Percentiles rank a stretch among this genome's conserved stretches.
Conservation (phyloP, 2,329 filamentous ascomycete genomes). For the Herpotrichia juniperi region DNA sequence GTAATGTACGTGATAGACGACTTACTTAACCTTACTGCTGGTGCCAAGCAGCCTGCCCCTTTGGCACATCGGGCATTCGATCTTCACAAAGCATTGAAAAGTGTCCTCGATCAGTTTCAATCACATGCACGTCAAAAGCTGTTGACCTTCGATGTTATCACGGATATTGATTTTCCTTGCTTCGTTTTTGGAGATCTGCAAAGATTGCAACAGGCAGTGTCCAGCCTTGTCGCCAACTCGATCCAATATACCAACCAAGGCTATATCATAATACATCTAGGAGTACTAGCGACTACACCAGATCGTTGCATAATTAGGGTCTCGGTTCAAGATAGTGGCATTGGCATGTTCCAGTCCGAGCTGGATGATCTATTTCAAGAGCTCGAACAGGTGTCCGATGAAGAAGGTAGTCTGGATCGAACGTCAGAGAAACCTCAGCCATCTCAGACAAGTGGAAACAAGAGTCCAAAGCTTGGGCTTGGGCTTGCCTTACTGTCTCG, state of each 20-base stretch:
- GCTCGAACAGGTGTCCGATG: slow-evolving; percentile 10
- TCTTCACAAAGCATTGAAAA: slow-evolving; percentile 1
- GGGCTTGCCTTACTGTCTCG: slow-evolving; percentile 9
- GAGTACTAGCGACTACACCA: background rate
- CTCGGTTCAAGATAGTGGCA: slow-evolving; percentile 9
- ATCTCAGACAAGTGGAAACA: background rate
- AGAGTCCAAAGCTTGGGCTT: slow-evolving; percentile 1
- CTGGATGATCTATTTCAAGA: slow-evolving; percentile 13
- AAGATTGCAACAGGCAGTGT: slow-evolving; percentile 9
- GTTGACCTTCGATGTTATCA: slow-evolving; percentile 6
- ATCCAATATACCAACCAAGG: slow-evolving; percentile 4
- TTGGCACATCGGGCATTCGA: slow-evolving; percentile 3
- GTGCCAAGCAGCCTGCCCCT: background rate
- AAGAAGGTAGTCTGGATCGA: slow-evolving; percentile 1
- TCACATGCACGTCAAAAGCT: slow-evolving; percentile 5
- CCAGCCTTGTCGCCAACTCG: slow-evolving; percentile 7
- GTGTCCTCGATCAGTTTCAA: slow-evolving; percentile 2
- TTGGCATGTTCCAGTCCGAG: slow-evolving; percentile 9
- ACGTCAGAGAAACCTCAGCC: background rate
- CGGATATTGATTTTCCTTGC: slow-evolving; percentile 4
- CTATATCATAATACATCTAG: slow-evolving; percentile 5
- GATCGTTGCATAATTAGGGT: slow-evolving; percentile 8
- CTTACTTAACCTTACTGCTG: slow-evolving; percentile 11
- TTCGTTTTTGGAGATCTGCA: slow-evolving; percentile 8
- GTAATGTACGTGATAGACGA: slow-evolving; percentile 13